Percentiles rank a stretch among this genome's conserved stretches.
Conservation (phyloP, 345 rosid genomes). For the Eucalyptus guilfoylei region DNA sequence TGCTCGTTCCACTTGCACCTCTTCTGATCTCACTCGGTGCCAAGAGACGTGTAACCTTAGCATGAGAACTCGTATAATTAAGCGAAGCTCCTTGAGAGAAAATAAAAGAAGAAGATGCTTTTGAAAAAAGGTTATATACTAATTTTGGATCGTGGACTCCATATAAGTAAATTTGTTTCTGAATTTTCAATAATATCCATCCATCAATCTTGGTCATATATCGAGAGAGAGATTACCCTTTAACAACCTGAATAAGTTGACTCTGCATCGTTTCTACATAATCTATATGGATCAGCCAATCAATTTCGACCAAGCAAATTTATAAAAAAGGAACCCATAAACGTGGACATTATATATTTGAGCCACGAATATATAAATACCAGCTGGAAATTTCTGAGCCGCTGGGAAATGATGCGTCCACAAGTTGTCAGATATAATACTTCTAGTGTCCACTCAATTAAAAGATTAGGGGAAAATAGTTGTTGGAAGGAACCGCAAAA, state of each 20-base stretch:
- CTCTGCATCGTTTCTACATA: neutral
- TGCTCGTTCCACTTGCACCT: neutral
- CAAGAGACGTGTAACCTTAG: neutral
- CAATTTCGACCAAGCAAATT: neutral
- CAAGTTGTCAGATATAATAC: neutral
- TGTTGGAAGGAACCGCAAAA: neutral
- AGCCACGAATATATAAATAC: neutral
- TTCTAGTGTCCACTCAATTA: neutral
- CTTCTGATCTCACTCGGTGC: neutral
- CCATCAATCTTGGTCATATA: neutral
- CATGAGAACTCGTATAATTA: neutral
- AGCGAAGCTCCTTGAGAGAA: neutral
- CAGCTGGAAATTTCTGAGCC: neutral
- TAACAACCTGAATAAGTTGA: neutral
- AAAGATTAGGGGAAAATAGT: neutral
- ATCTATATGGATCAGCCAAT: neutral
- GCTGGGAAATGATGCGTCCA: neutral
- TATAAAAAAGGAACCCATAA: neutral
- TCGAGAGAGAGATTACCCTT: neutral
- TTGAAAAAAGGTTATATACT: neutral
- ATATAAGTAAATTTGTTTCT: neutral
- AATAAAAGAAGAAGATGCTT: neutral
- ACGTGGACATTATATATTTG: neutral
- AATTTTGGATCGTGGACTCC: neutral
- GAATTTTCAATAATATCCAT: neutral